Conservation (phyloP, 1,284 basidiomycete genomes). For the Anthracocystis walkeri region DNA sequence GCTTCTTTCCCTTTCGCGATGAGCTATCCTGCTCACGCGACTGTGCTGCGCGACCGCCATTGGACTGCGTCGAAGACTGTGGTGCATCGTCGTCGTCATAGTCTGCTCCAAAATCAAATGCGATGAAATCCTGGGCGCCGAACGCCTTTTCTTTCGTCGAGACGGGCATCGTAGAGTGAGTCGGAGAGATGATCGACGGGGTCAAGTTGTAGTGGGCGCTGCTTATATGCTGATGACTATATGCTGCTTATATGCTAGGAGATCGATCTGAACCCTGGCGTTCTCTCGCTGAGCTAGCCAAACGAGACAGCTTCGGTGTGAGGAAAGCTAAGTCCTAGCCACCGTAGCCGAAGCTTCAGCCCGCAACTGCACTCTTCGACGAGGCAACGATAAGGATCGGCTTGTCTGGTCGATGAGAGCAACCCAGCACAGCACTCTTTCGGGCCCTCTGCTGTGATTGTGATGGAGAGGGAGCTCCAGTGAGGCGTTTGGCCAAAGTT, state of each 20-base stretch:
- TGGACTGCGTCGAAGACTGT: slow-evolving; percentile 13
- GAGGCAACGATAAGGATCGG: neutral
- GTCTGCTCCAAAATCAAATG: slow-evolving; percentile 57
- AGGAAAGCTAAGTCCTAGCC: neutral
- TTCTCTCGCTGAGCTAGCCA: neutral
- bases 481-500: neutral
- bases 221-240: neutral
- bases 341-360: neutral
- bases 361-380: neutral
- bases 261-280: no score
- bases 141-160: slow-evolving; percentile 35
- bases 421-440: neutral
- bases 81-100: slow-evolving; percentile 21
- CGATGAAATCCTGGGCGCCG: slow-evolving; percentile 58
- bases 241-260: slow-evolving; percentile 1
- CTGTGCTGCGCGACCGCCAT: slow-evolving; percentile 8
- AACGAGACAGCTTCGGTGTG: neutral
- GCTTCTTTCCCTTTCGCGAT: slow-evolving; percentile 50
- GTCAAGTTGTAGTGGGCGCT: neutral
- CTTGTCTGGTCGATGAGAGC: neutral
- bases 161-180: slow-evolving; percentile 24
- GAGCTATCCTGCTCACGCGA: slow-evolving; percentile 16
- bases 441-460: neutral
- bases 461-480: neutral
- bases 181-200: neutral